Evolutionary conservation across 495 filamentous ascomycete genomes (phyloP).

Genomic region (Viridothelium virens): DNA sequence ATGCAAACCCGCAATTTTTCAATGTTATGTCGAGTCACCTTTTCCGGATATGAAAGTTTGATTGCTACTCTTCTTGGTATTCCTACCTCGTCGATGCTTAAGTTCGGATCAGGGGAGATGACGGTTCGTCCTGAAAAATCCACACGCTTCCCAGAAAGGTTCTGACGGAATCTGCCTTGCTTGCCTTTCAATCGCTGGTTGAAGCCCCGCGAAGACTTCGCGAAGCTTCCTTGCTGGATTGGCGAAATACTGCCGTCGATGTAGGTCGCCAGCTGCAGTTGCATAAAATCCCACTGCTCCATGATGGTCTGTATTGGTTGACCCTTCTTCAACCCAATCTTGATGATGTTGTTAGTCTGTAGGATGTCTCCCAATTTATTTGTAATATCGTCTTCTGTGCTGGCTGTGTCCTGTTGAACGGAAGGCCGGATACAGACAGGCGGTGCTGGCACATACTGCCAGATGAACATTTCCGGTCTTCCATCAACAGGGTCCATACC

Average conservation of each 20-base stretch:
- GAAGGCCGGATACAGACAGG: slow-evolving; percentile 91
- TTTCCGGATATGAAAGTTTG: slow-evolving; percentile 90
- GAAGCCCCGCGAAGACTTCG: slow-evolving; percentile 81
- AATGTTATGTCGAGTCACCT: slow-evolving; percentile 72
- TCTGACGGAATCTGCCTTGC: slow-evolving; percentile 93
- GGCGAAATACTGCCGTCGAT: slow-evolving; percentile 96
- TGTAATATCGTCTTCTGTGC: slow-evolving; percentile 93
- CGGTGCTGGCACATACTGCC: slow-evolving; percentile 91
- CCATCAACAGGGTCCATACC: slow-evolving; percentile 81
- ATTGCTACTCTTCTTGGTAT: slow-evolving; percentile 83
- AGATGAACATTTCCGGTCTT: slow-evolving; percentile 92
- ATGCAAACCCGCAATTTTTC: slow-evolving; percentile 68
- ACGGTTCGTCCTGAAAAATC: slow-evolving; percentile 97
- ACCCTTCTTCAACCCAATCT: slow-evolving; percentile 69
- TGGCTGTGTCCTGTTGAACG: slow-evolving; percentile 81
- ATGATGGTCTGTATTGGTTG: slow-evolving; percentile 80
- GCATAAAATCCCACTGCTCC: slow-evolving; percentile 97
- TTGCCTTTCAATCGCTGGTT: slow-evolving; percentile 95
- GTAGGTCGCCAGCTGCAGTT: slow-evolving; percentile 90
- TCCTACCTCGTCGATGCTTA: slow-evolving; percentile 89
- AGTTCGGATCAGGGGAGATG: slow-evolving; percentile 92
- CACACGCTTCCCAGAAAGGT: slow-evolving; percentile 94
- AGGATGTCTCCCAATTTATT: slow-evolving; percentile 92
- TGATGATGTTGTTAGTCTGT: slow-evolving; percentile 74
- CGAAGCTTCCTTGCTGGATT: slow-evolving; percentile 57